Evolutionary conservation across 805 yeast genomes (phyloP).

Genomic region (Novakomyces olei): DNA sequence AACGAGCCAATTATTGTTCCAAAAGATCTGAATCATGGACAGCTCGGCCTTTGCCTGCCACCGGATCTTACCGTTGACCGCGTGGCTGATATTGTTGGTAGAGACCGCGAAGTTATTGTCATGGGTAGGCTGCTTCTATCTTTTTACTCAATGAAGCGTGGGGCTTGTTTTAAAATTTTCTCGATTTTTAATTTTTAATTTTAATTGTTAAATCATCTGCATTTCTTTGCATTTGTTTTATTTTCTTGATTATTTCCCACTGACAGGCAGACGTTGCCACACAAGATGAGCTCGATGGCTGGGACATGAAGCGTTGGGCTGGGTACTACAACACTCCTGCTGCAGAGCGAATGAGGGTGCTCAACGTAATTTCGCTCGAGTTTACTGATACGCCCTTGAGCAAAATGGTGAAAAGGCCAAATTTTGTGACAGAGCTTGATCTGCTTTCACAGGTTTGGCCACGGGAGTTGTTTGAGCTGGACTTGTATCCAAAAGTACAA

Average conservation of each 20-base stretch:
- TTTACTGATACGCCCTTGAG: slow-evolving; percentile 34
- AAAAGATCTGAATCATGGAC: slow-evolving; percentile 11
- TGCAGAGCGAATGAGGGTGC: too few species aligned
- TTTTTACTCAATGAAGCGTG: too few species aligned
- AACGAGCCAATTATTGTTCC: slow-evolving; percentile 26
- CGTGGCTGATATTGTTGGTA: slow-evolving; percentile 37
- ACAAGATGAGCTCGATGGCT: slow-evolving; percentile 33
- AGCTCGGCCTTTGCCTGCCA: too few species aligned
- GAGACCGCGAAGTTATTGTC: slow-evolving; percentile 42
- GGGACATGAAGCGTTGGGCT: slow-evolving; percentile 53
- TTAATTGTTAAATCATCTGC: too few species aligned
- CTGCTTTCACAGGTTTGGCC: slow-evolving; percentile 51
- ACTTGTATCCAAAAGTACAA: slow-evolving; percentile 21
- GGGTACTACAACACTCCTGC: slow-evolving; percentile 32
- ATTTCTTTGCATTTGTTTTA: too few species aligned
- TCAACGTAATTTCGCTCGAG: too few species aligned
- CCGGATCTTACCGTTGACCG: slow-evolving; percentile 32
- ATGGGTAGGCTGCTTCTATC: too few species aligned
- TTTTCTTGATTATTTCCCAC: too few species aligned
- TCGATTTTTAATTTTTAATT: too few species aligned
- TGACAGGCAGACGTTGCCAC: too few species aligned
- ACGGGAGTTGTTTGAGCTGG: slow-evolving; percentile 5
- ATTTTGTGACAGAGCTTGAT: slow-evolving; percentile 39
- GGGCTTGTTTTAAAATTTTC: too few species aligned
- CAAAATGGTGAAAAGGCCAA: slow-evolving; percentile 39